Base-by-base conservation (phyloP, 2,329 filamentous ascomycete species). In the Lachnellula cervina region DNA sequence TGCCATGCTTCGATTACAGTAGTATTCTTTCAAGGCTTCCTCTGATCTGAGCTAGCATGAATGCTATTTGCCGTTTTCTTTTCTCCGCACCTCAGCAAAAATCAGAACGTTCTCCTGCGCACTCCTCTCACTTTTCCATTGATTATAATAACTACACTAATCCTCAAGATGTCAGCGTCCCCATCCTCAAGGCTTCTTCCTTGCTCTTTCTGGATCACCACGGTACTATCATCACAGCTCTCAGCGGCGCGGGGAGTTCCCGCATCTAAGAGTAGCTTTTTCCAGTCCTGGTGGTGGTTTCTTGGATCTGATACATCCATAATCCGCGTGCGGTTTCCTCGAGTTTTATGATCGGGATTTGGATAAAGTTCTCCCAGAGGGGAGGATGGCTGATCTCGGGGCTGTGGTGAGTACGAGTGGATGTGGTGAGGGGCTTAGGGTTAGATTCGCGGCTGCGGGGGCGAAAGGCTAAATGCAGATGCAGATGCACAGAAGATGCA, bases 311-410 rank as follows among this genome's bases (percentile, higher is more conserved):
- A 23, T 55, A n/a, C 38, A 55, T 52, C 50, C 50, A 19, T 13
- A 52, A 4, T 17, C 1, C 28, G 23, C 46, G 23, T 52, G 46
- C 6, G 53, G 51, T n/a, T 55, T 55, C 25, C 42, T n/a, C 44
- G 46, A 38, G 16, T 55, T 55, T 25, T 47, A 55, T 32, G 35
- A 55, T 28, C n/a, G 53, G 40, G 46, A 3, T 45, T 40, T 28
- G 53, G 47, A 14, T 55, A 55, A 45, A 55, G 47, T 19, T 23
- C 17, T n/a, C 53, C 53, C 7, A 55, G 53, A 55, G 37, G 25
- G 28, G 42, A 50, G 53, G 9, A 25, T 55, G 47, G 32, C 6
- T 25, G 38, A 55, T 50, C 16, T 51, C 13, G n/a, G 53, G 25
- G 37, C n/a, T 37, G 3, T 5, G 35, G 32, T 51, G 3, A 51